phyloP scores from a whole-genome alignment of 345 rosid genomes.

The Arabis alpina region DNA sequence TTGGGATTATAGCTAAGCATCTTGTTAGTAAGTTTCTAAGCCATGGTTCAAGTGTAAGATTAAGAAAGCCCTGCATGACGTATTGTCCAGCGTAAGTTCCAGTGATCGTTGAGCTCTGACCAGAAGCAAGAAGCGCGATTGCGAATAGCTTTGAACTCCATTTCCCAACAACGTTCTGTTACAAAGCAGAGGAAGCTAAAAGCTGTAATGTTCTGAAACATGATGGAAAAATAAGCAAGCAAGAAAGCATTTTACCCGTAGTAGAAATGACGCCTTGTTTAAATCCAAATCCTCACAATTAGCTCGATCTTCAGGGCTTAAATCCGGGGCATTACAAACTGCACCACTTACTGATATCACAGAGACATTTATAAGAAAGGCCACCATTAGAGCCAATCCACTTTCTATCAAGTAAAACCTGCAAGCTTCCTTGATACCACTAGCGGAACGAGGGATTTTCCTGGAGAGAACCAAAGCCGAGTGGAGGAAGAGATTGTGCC shows the following conservation, averaged over 20 bases:
- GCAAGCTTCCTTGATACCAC: conserved; percentile 92
- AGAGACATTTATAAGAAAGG: conserved; percentile 92
- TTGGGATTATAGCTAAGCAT: conserved; percentile 89
- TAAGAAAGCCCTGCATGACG: conserved; percentile 97
- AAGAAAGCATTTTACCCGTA: conserved; percentile 53
- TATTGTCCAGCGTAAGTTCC: conserved; percentile 99
- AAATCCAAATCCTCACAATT: conserved; percentile 81
- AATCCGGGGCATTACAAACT: conserved; percentile 72
- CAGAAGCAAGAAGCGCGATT: conserved; percentile 88
- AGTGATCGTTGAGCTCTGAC: conserved; percentile 97
- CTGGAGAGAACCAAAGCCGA: conserved; percentile 95
- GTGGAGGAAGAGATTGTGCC: conserved; percentile 96
- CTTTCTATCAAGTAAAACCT: conserved; percentile 90
- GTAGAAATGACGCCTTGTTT: conserved; percentile 88
- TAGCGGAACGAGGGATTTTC: conserved; percentile 80
- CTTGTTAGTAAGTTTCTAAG: conserved; percentile 81
- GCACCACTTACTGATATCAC: conserved; percentile 91
- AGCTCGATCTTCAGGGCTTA: conserved; percentile 62
- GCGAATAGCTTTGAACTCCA: conserved; percentile 98
- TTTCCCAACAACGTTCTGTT: conserved; percentile 87
- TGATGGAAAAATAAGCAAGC: neutral
- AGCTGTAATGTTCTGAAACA: neutral
- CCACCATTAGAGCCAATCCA: conserved; percentile 75
- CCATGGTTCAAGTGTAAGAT: conserved; percentile 83
- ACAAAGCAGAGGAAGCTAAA: conserved; percentile 37